Base-by-base conservation (phyloP, 371 early-diverging fungal genomes). In the Mortierella sp. region DNA sequence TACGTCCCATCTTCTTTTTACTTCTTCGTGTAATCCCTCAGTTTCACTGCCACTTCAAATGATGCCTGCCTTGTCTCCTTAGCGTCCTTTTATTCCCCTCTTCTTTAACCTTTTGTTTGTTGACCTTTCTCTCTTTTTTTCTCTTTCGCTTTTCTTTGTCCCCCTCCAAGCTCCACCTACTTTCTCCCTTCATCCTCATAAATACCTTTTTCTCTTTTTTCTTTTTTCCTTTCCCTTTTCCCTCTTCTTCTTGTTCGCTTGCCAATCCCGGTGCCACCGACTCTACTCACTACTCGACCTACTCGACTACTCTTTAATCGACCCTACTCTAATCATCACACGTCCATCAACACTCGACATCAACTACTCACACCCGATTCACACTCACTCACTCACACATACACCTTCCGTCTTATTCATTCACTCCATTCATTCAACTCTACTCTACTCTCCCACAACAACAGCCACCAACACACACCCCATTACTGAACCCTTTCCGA, bases 241-340 rank as follows among this genome's bases (percentile, higher is more conserved):
- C 7, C 39, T 1, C 26, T 24, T 26, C 19, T 44, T 55, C 37
- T 44, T 22, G 31, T 40, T 13, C 45, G 24, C n/a, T 61, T 52
- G 69, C 64, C 47, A 26, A 37, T 26, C 26, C 47, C 29, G 48
- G 50, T 70, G 64, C 45, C 71, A 44, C 41, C 65, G 66, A 58
- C 58, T 58, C 34, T 24, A 50, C 58, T 29, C 58, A 6, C 34
- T 16, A 58, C 58, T 50, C 24, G 31, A 55, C 14, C 29, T 29
- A 26, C 31, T 29, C 55, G 31, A 26, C 55, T 3, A 14, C 31
- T 50, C n/a, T n/a, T 11, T 50, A n/a, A 53, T 53, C 53, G n/a
- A 53, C 29, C 53, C 11, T 53, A 10, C 0, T 29, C 29, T 11
- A 24, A 11, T 13, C 11, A 24, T 24, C 53, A n/a, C 29, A 9